phyloP scores from a whole-genome alignment of 257 asterid genomes.

The Fraxinus americana region DNA sequence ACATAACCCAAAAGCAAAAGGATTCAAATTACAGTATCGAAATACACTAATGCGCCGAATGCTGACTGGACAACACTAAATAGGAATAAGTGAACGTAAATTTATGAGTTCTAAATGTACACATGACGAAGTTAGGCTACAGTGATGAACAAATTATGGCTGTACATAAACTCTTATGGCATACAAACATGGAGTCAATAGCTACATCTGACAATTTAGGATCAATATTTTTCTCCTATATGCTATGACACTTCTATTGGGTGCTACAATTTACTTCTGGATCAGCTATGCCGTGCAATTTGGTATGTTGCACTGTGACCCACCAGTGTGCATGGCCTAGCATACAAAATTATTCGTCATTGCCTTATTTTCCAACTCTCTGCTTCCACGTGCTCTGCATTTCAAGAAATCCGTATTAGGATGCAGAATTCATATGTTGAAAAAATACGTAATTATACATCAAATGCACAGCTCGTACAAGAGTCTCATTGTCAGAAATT shows the following conservation, averaged over 20 bases:
- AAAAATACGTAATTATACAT: neutral
- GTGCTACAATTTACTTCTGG: slow-evolving; percentile 36
- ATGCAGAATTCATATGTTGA: neutral
- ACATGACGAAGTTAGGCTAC: slow-evolving; percentile 28
- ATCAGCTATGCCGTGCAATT: neutral
- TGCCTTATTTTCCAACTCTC: slow-evolving; percentile 59
- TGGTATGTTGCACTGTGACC: slow-evolving; percentile 18
- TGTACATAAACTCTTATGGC: slow-evolving; percentile 31
- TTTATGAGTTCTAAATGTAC: slow-evolving; percentile 23
- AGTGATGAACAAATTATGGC: slow-evolving; percentile 24
- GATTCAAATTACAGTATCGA: neutral
- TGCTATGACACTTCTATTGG: slow-evolving; percentile 22
- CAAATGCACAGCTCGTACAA: slow-evolving; percentile 47
- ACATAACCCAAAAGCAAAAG: neutral
- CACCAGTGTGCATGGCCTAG: slow-evolving; percentile 20
- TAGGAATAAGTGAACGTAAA: neutral
- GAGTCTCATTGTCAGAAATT: slow-evolving; percentile 79
- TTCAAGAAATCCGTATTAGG: slow-evolving; percentile 20
- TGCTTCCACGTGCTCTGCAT: slow-evolving; percentile 83
- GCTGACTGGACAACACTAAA: neutral
- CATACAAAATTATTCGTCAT: slow-evolving; percentile 18
- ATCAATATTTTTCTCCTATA: slow-evolving; percentile 20
- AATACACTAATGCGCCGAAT: neutral
- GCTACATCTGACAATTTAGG: slow-evolving; percentile 23
- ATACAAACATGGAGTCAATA: slow-evolving; percentile 27